Evolutionary conservation across 371 early-diverging fungal species (phyloP).

Genomic region (Thermomucor indicae-seudaticae): DNA sequence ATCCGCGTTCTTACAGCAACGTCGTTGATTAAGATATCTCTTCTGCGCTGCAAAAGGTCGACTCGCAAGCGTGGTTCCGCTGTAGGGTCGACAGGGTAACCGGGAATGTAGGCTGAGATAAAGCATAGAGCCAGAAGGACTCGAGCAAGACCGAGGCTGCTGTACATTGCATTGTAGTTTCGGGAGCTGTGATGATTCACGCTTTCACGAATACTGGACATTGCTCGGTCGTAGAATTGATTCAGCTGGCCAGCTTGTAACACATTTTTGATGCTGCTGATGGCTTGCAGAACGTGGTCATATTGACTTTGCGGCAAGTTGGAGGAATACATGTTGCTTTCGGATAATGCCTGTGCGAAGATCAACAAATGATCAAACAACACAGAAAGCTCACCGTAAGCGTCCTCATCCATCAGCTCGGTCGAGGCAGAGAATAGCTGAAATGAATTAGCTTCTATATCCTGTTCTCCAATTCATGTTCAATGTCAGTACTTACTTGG

Average conservation of each 20-base stretch:
- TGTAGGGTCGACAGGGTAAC: constrained; percentile 77
- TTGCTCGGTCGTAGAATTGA: constrained; percentile 15
- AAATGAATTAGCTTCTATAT: background rate
- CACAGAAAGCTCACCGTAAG: background rate
- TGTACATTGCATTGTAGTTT: too few species aligned
- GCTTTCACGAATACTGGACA: constrained; percentile 11
- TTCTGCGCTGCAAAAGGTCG: constrained; percentile 44
- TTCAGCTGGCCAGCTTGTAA: constrained; percentile 16
- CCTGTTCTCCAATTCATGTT: too few species aligned
- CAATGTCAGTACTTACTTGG: constrained; percentile 23
- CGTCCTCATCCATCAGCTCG: constrained; percentile 1
- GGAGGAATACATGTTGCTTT: constrained; percentile 2
- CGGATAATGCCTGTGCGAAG: background rate
- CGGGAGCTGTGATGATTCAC: constrained; percentile 16
- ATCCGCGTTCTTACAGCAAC: constrained; percentile 54
- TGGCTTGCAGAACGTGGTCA: constrained; percentile 6
- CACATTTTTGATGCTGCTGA: constrained; percentile 1
- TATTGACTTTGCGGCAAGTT: too few species aligned
- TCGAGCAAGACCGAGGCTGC: constrained; percentile 59
- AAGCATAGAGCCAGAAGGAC: constrained; percentile 55
- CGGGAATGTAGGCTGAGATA: constrained; percentile 66
- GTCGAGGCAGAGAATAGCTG: constrained; percentile 20
- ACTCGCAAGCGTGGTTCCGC: constrained; percentile 64
- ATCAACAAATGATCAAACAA: background rate
- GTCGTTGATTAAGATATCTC: constrained; percentile 35